Percentiles rank a stretch among this genome's conserved stretches.
Conservation (phyloP, 371 early-diverging fungal genomes). For the Lichtheimia ramosa region DNA sequence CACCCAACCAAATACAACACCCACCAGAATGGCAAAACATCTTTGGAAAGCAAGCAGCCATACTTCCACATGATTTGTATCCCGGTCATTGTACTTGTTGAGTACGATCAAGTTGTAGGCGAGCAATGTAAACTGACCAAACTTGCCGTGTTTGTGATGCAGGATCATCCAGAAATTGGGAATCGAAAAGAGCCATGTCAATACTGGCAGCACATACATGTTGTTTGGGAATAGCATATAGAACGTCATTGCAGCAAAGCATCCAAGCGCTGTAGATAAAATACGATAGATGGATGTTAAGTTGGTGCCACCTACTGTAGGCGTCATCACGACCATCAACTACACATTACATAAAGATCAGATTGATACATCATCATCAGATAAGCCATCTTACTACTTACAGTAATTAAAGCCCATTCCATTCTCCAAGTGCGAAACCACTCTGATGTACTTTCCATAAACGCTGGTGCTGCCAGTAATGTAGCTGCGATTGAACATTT, state of each 20-base stretch:
- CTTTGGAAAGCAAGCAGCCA: conserved; percentile 63
- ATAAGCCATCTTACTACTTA: conserved; percentile 18
- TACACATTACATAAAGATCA: conserved; percentile 6
- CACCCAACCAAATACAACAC: conserved; percentile 70
- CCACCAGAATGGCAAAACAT: conserved; percentile 67
- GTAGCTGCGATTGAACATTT: conserved; percentile 67
- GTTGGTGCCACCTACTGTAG: conserved; percentile 83
- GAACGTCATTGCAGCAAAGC: conserved; percentile 56
- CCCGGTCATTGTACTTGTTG: conserved; percentile 70
- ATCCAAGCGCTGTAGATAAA: conserved; percentile 76
- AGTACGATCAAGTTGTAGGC: conserved; percentile 79
- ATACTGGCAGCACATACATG: conserved; percentile 46
- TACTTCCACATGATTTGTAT: conserved; percentile 62
- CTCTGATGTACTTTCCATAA: conserved; percentile 56
- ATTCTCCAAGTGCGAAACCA: conserved; percentile 66
- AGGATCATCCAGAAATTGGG: conserved; percentile 73
- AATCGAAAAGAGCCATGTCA: conserved; percentile 69
- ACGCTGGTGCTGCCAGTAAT: conserved; percentile 66
- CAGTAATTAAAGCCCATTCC: conserved; percentile 84
- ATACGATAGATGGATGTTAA: conserved; percentile 73
- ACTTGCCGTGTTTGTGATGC: conserved; percentile 70
- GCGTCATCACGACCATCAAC: conserved; percentile 80
- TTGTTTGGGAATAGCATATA: conserved; percentile 61
- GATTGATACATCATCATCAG: too few relatives aligned
- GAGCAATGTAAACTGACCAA: conserved; percentile 76